Percentiles rank a stretch among this genome's conserved stretches.
Evolutionary conservation across 2,329 filamentous ascomycete species (phyloP).

Genomic region (Cryphonectria naterciae): DNA sequence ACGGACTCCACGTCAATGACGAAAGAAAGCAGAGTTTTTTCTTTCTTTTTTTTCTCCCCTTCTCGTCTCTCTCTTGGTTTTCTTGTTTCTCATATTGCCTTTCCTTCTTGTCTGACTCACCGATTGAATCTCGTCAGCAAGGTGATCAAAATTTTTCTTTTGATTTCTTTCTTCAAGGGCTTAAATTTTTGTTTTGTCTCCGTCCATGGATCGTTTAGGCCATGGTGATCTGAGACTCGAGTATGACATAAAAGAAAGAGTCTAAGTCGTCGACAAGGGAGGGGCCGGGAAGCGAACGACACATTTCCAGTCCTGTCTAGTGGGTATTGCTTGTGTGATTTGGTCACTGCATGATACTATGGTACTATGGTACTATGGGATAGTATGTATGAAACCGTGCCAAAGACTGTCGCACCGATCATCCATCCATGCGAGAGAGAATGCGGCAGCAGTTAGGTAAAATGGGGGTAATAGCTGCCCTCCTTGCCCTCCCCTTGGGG

Average conservation of each 20-base stretch:
- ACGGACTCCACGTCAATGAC: constrained; percentile 5
- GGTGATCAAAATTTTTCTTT: not conserved
- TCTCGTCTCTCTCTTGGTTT: not conserved
- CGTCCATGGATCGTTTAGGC: not conserved
- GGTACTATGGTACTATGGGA: too few relatives aligned
- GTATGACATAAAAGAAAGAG: not conserved
- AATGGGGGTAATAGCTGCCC: constrained; percentile 12
- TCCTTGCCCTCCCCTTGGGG: not conserved
- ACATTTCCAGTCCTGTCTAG: not conserved
- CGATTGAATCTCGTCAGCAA: not conserved
- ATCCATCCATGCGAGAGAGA: not conserved
- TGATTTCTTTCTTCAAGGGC: not conserved
- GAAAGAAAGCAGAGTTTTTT: constrained; percentile 6
- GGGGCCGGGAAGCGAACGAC: not conserved
- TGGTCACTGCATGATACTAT: not conserved
- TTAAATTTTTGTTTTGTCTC: not conserved
- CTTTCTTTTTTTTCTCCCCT: too few relatives aligned
- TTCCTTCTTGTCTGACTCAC: not conserved
- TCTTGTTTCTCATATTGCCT: not conserved
- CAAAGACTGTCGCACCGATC: not conserved
- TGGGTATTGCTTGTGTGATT: not conserved
- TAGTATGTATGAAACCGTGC: not conserved
- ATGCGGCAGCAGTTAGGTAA: constrained; percentile 11
- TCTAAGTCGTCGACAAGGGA: not conserved
- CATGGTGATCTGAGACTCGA: not conserved